Percentiles rank a stretch among this genome's conserved stretches.
Conservation (phyloP, 225 moss, liverwort and hornwort genomes). For the Physcomitrellopsis africana region DNA sequence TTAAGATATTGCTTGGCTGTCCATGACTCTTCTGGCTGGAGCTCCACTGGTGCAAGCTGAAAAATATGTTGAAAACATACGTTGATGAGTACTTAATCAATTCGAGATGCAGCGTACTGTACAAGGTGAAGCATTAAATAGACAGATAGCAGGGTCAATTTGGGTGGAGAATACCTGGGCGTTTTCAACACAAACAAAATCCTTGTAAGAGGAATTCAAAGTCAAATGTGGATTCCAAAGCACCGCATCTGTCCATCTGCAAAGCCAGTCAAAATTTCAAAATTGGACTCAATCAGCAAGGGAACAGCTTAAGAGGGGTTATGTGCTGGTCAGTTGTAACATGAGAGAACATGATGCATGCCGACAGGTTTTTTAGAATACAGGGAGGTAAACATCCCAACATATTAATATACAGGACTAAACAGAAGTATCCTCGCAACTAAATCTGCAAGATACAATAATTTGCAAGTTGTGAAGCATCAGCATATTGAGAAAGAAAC, state of each 20-base stretch:
- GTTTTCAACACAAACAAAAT: conserved; percentile 98
- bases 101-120: conserved; percentile 13
- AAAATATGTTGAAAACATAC: conserved; percentile 25
- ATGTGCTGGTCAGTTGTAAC: background rate
- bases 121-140: no score
- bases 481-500: conserved; percentile 23
- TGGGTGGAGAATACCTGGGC: conserved; percentile 59
- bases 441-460: background rate
- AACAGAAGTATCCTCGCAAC: background rate
- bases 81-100: conserved; percentile 17
- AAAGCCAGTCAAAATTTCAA: conserved; percentile 14
- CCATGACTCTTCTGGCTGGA: conserved; percentile 73
- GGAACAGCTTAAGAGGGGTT: background rate
- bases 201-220: conserved; percentile 83
- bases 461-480: background rate
- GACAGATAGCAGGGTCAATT: background rate
- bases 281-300: background rate
- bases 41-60: conserved; percentile 69
- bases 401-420: background rate
- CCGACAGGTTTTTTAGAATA: background rate
- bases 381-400: background rate
- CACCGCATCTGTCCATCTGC: conserved; percentile 94
- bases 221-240: conserved; percentile 95
- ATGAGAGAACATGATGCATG: background rate
- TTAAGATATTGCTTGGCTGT: conserved; percentile 62